Conservation (phyloP, 305 asterid species). For the Fraxinus sp. region DNA sequence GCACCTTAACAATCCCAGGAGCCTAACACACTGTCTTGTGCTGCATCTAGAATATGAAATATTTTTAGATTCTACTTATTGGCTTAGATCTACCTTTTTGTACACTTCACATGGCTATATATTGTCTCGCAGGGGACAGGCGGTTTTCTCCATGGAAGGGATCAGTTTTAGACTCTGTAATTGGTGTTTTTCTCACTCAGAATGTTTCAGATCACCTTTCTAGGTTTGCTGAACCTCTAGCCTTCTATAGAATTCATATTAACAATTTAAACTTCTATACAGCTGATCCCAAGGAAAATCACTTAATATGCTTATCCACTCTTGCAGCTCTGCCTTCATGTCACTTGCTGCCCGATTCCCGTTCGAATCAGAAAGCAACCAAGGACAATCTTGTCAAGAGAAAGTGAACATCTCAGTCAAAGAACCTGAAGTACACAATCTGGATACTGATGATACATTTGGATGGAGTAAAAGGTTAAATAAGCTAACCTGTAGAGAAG, state of each 20-base stretch:
- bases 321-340: conserved; percentile 31
- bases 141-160: not conserved
- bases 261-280: conserved; percentile 5
- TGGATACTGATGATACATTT: conserved; percentile 43
- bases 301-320: conserved; percentile 14
- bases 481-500: conserved; percentile 36
- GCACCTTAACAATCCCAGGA: not conserved
- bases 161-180: not conserved
- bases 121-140: not conserved
- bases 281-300: conserved; percentile 12
- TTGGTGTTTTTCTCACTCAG: conserved; percentile 1
- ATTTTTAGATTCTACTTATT: not conserved
- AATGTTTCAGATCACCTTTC: conserved; percentile 80
- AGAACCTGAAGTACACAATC: conserved; percentile 48
- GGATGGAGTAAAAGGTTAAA: conserved; percentile 44
- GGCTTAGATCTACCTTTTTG: not conserved
- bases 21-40: not conserved
- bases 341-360: not conserved
- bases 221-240: conserved; percentile 51
- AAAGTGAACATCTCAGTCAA: conserved; percentile 30
- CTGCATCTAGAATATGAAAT: not conserved
- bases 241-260: not conserved
- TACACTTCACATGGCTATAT: not conserved
- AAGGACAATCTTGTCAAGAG: conserved; percentile 40
- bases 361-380: not conserved